Percentiles rank a stretch among this genome's conserved stretches.
These are phyloP conservation scores for Phytophthora kernoviae DNA, from an alignment of 352 stramenopile species.

Conservation along the genomic window DNA sequence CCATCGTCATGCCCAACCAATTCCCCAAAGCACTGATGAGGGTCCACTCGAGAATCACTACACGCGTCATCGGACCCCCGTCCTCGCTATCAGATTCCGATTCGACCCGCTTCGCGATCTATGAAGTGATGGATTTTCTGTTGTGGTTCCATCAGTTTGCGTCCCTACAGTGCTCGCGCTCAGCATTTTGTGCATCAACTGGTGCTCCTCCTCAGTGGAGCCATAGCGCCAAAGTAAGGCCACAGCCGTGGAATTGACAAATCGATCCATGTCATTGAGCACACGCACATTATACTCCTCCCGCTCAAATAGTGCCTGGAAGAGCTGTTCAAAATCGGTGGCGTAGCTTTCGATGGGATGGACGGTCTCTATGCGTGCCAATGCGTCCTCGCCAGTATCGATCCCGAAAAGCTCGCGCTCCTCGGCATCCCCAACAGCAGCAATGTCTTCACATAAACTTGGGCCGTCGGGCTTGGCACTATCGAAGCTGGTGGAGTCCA, in stretches of 20 bases:
- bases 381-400: constrained; percentile 27
- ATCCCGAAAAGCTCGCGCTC: constrained; percentile 59
- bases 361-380: constrained; percentile 42
- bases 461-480: constrained; percentile 12
- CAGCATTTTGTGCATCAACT: constrained; percentile 66
- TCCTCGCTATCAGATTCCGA: constrained; percentile 25
- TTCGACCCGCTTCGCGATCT: constrained; percentile 16
- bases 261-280: constrained; percentile 67
- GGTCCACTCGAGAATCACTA: not conserved
- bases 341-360: constrained; percentile 60
- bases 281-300: constrained; percentile 44
- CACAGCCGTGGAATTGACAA: constrained; percentile 71
- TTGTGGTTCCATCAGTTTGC: constrained; percentile 35
- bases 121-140: constrained; percentile 14
- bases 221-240: constrained; percentile 73
- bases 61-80: constrained; percentile 16
- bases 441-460: constrained; percentile 39
- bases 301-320: constrained; percentile 43
- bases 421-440: constrained; percentile 38
- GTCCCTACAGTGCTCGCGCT: constrained; percentile 35
- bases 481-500: constrained; percentile 32
- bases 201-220: constrained; percentile 49
- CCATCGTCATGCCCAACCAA: constrained; percentile 4
- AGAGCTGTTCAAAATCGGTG: constrained; percentile 66
- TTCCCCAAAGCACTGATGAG: not conserved